Evolutionary conservation across 495 filamentous ascomycete species (phyloP).

Genomic region (Apodospora peruviana): DNA sequence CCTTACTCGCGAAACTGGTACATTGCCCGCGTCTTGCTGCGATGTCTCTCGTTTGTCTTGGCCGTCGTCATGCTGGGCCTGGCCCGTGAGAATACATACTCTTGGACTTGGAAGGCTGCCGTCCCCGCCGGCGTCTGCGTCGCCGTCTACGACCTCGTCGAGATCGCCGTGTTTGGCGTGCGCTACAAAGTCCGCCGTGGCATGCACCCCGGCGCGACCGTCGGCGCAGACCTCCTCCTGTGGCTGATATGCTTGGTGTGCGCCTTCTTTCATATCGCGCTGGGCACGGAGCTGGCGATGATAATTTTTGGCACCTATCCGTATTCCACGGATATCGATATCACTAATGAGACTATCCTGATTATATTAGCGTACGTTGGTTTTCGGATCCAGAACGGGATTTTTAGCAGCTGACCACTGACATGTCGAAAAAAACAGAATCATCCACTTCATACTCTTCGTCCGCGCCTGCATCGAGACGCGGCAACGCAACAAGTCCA

Average conservation of each 20-base stretch:
- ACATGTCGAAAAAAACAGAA: background rate
- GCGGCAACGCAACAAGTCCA: constrained; percentile 1
- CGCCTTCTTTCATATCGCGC: background rate
- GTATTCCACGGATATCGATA: background rate
- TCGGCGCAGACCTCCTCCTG: background rate
- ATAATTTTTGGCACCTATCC: background rate
- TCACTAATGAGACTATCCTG: background rate
- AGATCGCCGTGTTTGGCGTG: background rate
- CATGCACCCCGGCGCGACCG: background rate
- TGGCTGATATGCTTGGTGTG: background rate
- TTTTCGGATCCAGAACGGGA: too few relatives aligned
- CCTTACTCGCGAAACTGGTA: constrained; percentile 2
- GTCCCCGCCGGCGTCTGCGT: background rate
- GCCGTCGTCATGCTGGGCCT: background rate
- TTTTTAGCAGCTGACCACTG: background rate
- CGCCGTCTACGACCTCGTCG: background rate
- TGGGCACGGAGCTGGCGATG: background rate
- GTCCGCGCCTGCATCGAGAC: constrained; percentile 4
- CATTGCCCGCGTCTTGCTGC: background rate
- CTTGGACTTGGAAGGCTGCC: background rate
- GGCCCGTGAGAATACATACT: background rate
- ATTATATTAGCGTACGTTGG: background rate
- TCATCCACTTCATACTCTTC: constrained; percentile 1
- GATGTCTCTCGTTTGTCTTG: background rate
- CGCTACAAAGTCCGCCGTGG: background rate